Evolutionary conservation across 2,329 filamentous ascomycete genomes (phyloP), one percentile per base, ranked within the genome.

Genomic region (Clarireedia hainanense): DNA sequence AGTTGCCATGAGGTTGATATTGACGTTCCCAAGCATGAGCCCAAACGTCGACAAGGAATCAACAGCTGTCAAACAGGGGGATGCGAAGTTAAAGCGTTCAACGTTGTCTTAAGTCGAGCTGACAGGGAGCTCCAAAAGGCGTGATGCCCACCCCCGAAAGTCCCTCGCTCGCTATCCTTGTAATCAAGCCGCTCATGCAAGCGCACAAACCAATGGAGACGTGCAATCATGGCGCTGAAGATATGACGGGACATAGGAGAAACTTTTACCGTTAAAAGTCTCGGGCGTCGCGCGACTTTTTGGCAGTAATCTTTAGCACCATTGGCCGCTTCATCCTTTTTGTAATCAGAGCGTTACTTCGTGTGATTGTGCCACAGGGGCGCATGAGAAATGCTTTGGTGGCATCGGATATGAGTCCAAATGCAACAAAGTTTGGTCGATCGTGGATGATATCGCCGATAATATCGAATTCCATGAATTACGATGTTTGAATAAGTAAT

Each of bases 1-100:
- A 39, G 53, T 53, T 53, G 43, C 49, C 55, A 58, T 60, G 57
- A 60, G 55, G 61, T 63, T 61, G 61, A 63, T 57, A 60, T 63
- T 61, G 57, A 60, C 52, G 53, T 60, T 60, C 51, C 55, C 60
- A 60, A 55, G 61, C 58, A 60, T 60, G 34, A 60, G 36, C 24
- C 40, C 42, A 47, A 55, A 40, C 39, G 37, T 55, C 52, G 37
- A 55, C 52, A 55, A 50, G 52, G 52, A 50, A 43, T 43, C 34
- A 43, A 42, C 46, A 61, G 57, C 57, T 62, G 60, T 59, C 59
- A 61, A 55, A 57, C 62, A 61, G 58, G 62, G 30, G 60, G 56
- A 51, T 45, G 48, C n/a, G 15, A 26, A 27, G 26, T n/a, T 26
- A 51, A 56, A 55, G 56, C 55, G 37, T 55, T 36, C 37, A 55